Base-by-base conservation (phyloP, 805 yeast genomes). In the Candida nonsorbophila region DNA sequence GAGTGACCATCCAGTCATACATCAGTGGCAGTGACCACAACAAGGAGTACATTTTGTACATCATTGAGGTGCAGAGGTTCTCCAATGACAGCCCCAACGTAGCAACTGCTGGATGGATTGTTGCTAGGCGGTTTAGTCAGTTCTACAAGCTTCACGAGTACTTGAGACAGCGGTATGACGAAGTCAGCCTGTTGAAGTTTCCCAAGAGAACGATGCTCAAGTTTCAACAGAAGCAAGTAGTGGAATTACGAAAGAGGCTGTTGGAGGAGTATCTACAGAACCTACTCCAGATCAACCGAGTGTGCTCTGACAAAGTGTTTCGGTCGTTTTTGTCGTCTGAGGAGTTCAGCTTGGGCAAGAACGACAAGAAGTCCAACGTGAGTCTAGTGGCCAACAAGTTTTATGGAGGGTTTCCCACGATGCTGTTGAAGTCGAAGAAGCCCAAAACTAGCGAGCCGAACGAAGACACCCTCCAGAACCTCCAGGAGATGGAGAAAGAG, bases 51-150 rank as follows among this genome's bases (percentile, higher is more conserved):
- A 74, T 77, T 4, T 60, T 83, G 28, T 88, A 88, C 53, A 69
- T 85, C 16, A 79, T 90, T 17, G 86, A 80, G 43, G 84, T 90
- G 4, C 79, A 77, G 30, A 79, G 77, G 26, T 50, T 45, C 25
- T 49, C 58, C 45, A 52, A 49, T 24, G 55, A 55, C 5, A 48
- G 53, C 17, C 73, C 72, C 3, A 67, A 61, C 3, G 49, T 58
- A 6, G 66, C 69, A 4, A 62, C 73, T 2, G 85, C 88, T 0
- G 82, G 85, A 0, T 90, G 97, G 97, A 76, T 84, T 30, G 83
- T 87, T n/a, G 90, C 95, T 0, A 61, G 96, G 41, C 63, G 97
- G 33, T 88, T 78, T 47, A 84, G 84, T 42, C 96, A 90, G 47
- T 88, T 88, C 51, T 77, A 68, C 53, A 73, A 70, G 37, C 60